These are phyloP conservation scores for Triangularia setosa DNA, from an alignment of 2,329 filamentous ascomycete species.

Conservation along the genomic window DNA sequence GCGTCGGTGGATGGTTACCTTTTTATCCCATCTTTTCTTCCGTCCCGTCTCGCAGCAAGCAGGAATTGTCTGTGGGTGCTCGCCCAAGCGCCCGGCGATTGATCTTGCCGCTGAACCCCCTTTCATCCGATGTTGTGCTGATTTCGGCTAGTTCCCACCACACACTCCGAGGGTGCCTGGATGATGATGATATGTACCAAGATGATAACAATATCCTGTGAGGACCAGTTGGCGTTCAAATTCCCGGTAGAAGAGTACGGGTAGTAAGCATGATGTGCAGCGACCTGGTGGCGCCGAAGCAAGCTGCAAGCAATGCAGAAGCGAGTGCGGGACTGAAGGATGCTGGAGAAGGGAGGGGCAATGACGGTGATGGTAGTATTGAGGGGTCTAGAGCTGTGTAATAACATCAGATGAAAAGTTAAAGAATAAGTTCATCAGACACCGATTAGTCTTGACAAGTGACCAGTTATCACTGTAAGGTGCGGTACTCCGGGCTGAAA, in stretches of 20 bases:
- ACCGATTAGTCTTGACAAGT: neutral
- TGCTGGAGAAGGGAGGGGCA: neutral
- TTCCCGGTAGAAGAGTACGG: neutral
- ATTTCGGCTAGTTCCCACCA: neutral
- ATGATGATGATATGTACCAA: neutral
- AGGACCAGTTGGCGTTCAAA: neutral
- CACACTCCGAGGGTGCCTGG: neutral
- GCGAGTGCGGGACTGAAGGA: constrained; percentile 2
- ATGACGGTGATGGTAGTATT: neutral
- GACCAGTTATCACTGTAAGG: neutral
- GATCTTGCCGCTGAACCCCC: constrained; percentile 5
- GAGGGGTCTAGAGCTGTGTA: neutral
- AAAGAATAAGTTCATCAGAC: neutral
- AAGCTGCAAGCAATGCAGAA: constrained; percentile 9
- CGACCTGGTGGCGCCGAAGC: neutral
- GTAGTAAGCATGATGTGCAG: neutral
- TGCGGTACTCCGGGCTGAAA: neutral
- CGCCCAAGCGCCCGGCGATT: neutral
- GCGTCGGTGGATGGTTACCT: neutral
- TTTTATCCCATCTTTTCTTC: constrained; percentile 15
- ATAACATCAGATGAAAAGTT: neutral
- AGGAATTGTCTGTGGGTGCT: neutral
- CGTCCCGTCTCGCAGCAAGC: neutral
- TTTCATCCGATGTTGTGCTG: constrained; percentile 9
- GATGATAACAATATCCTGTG: neutral